Percentiles rank a stretch among this genome's conserved stretches.
Evolutionary conservation across 768 basidiomycete species (phyloP).

Genomic region (Suillus paluster): DNA sequence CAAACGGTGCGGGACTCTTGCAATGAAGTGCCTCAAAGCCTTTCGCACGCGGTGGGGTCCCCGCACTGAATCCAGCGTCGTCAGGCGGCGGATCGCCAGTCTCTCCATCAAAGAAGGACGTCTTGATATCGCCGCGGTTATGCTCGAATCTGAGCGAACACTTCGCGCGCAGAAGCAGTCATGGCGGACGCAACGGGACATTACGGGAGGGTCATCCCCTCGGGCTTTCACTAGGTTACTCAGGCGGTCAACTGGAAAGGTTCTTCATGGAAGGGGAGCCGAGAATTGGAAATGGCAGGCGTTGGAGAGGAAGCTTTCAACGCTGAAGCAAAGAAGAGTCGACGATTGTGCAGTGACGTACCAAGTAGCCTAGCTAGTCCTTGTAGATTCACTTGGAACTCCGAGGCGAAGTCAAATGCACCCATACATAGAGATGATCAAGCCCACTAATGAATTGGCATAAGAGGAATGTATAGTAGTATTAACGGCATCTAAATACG

Average conservation of each 20-base stretch:
- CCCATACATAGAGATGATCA: constrained; percentile 6
- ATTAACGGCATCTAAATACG: constrained; percentile 8
- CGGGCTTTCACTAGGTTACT: constrained; percentile 14
- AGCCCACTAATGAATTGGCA: neutral
- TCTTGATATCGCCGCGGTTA: constrained; percentile 46
- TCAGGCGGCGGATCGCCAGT: constrained; percentile 59
- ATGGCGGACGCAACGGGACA: constrained; percentile 17
- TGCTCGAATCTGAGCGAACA: constrained; percentile 24
- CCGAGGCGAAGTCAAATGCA: constrained; percentile 1
- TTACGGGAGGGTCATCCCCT: constrained; percentile 9
- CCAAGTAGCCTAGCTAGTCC: constrained; percentile 8
- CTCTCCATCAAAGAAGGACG: constrained; percentile 71
- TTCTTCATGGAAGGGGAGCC: constrained; percentile 29
- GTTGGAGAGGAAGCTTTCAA: constrained; percentile 28
- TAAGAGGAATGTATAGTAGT: constrained; percentile 6
- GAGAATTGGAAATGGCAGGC: constrained; percentile 36
- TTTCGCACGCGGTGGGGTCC: constrained; percentile 63
- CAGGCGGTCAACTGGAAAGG: constrained; percentile 26
- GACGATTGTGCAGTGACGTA: neutral
- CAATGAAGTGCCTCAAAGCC: constrained; percentile 44
- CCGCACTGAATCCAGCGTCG: constrained; percentile 56
- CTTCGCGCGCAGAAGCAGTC: constrained; percentile 13
- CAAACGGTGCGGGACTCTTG: constrained; percentile 58
- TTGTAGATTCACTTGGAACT: constrained; percentile 1
- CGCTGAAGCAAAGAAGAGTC: constrained; percentile 9